phyloP scores from a whole-genome alignment of 2,329 filamentous ascomycete species.

The Aspergillus costaricaensis region DNA sequence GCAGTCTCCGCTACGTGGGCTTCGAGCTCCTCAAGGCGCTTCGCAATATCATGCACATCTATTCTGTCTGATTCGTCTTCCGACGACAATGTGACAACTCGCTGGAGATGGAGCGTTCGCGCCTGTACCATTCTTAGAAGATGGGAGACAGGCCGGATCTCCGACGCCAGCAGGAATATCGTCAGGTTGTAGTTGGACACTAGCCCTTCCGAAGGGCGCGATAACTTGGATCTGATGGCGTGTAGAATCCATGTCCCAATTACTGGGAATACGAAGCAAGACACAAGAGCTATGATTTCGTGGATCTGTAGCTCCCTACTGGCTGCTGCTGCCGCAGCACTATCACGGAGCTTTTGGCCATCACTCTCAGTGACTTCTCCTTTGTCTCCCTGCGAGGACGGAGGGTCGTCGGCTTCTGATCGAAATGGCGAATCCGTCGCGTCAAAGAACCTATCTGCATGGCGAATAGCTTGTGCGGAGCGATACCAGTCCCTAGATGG shows the following conservation, averaged over 20 bases:
- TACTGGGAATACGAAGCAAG: conserved; percentile 77
- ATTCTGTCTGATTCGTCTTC: conserved; percentile 35
- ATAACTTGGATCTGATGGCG: conserved; percentile 75
- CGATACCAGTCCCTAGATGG: conserved; percentile 68
- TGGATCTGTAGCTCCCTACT: conserved; percentile 68
- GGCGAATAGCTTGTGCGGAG: conserved; percentile 65
- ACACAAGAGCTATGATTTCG: conserved; percentile 71
- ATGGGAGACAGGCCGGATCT: conserved; percentile 80
- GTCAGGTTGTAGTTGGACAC: conserved; percentile 92
- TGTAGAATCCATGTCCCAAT: conserved; percentile 84
- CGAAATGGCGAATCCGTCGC: conserved; percentile 23
- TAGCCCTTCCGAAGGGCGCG: conserved; percentile 78
- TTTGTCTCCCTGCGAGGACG: conserved; percentile 11
- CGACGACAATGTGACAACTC: conserved; percentile 55
- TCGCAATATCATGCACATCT: conserved; percentile 58
- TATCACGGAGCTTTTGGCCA: conserved; percentile 9
- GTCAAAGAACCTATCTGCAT: conserved; percentile 38
- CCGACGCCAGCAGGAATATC: conserved; percentile 84
- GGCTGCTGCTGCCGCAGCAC: conserved; percentile 42
- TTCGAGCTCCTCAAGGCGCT: conserved; percentile 71
- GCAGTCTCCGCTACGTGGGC: conserved; percentile 50
- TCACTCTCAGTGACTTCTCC: conserved; percentile 5
- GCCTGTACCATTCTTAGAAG: conserved; percentile 76
- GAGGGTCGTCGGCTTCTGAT: conserved; percentile 32
- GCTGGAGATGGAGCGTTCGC: conserved; percentile 79